A percentile compares a stretch with the other conserved stretches of the same genome.
Conservation (phyloP, 768 basidiomycete genomes). For the Neoboletus magnificus region DNA sequence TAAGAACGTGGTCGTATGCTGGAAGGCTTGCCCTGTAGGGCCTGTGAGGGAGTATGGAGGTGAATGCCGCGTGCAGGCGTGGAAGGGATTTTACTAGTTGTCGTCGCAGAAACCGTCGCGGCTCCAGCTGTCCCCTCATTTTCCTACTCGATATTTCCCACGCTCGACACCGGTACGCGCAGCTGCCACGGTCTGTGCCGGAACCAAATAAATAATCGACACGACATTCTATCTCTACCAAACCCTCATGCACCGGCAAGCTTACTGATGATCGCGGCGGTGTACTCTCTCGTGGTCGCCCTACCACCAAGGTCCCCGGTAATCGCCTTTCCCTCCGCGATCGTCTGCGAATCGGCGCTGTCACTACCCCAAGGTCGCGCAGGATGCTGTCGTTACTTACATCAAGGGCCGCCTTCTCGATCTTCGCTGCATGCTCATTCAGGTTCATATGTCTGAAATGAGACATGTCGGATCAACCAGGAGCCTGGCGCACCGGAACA, state of each 20-base stretch:
- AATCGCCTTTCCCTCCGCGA: conserved; percentile 93
- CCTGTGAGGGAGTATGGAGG: conserved; percentile 67
- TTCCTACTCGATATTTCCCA: conserved; percentile 26
- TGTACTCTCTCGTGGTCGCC: conserved; percentile 86
- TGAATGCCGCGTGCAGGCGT: conserved; percentile 55
- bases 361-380: conserved; percentile 2
- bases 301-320: conserved; percentile 96
- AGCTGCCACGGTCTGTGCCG: conserved; percentile 3
- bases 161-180: conserved; percentile 15
- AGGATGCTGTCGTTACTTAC: conserved; percentile 47
- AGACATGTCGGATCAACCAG: conserved; percentile 24
- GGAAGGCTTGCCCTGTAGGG: conserved; percentile 87
- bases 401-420: conserved; percentile 86
- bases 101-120: conserved; percentile 35
- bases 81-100: conserved; percentile 43
- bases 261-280: conserved; percentile 79
- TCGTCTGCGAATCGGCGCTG: conserved; percentile 56
- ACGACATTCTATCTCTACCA: conserved; percentile 19
- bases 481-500: conserved; percentile 4
- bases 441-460: conserved; percentile 85
- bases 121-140: conserved; percentile 1
- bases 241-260: conserved; percentile 36
- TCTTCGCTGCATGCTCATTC: conserved; percentile 76
- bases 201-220: conserved; percentile 1
- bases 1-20: conserved; percentile 41